These are phyloP conservation scores for Leishmania arabica DNA, from an alignment of 208 protist genomes.

Conservation along the genomic window DNA sequence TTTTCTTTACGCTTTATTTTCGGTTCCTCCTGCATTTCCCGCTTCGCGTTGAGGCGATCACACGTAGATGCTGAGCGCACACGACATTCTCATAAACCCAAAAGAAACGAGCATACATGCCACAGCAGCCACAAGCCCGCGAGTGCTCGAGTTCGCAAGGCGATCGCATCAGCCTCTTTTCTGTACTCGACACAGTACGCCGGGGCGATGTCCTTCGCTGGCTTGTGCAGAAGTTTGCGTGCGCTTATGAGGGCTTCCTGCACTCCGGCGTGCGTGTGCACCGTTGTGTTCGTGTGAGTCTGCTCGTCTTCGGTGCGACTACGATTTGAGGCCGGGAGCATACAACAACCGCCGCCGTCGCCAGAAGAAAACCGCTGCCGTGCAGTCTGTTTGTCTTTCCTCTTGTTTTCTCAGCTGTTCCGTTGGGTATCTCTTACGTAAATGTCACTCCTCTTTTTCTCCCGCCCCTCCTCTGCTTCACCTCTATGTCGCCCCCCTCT, in stretches of 20 bases:
- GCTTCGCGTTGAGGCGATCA: not conserved
- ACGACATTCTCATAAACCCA: not conserved
- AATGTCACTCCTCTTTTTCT: not conserved
- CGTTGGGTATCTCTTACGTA: not conserved
- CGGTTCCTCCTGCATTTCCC: not conserved
- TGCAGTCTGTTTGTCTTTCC: not conserved
- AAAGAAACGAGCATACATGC: not conserved
- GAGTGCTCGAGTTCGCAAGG: not conserved
- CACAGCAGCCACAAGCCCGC: not conserved
- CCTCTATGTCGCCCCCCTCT: not conserved
- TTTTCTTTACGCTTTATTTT: conserved; percentile 20
- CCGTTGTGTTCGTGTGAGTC: not conserved
- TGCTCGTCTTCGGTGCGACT: not conserved
- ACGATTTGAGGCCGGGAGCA: not conserved
- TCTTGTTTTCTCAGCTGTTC: not conserved
- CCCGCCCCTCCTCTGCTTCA: not conserved
- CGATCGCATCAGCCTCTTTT: not conserved
- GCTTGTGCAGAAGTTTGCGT: not conserved
- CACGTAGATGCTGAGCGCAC: not conserved
- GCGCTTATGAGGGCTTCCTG: not conserved
- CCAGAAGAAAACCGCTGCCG: not conserved
- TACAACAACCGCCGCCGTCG: not conserved
- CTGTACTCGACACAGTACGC: no score
- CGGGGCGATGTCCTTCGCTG: not conserved
- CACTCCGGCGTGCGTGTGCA: not conserved